phyloP scores from a whole-genome alignment of 495 filamentous ascomycete species.

The Aspergillus sparsus region DNA sequence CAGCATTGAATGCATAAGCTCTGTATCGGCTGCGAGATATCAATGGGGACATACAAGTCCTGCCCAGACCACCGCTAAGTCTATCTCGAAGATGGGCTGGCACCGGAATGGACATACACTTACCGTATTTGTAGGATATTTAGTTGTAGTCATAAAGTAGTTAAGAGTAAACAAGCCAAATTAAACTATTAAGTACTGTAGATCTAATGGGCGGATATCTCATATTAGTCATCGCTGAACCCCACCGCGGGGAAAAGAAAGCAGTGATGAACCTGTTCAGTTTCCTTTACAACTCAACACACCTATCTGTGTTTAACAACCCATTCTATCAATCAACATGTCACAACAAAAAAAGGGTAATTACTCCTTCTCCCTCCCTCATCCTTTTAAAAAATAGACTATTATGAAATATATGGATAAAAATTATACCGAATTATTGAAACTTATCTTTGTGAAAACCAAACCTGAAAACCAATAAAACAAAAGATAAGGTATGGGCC shows the following conservation, averaged over 20 bases:
- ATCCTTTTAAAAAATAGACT: neutral
- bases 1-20: conserved; percentile 47
- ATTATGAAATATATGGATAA: conserved; percentile 1
- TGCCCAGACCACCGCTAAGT: conserved; percentile 17
- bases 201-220: too few relatives aligned
- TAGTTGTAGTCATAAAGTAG: too few relatives aligned
- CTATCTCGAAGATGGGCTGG: conserved; percentile 2
- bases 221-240: too few relatives aligned
- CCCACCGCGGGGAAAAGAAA: too few relatives aligned
- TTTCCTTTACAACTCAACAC: neutral
- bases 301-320: too few relatives aligned
- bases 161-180: too few relatives aligned
- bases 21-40: conserved; percentile 63
- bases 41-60: conserved; percentile 26
- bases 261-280: too few relatives aligned
- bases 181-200: too few relatives aligned
- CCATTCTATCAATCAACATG: neutral
- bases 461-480: conserved; percentile 4
- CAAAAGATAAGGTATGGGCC: conserved; percentile 28
- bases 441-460: neutral
- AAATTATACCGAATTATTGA: neutral
- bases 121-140: neutral
- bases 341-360: conserved; percentile 14
- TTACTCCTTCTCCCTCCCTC: neutral
- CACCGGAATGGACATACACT: conserved; percentile 19